Evolutionary conservation across 495 filamentous ascomycete species (phyloP).

Genomic region (Polyplosphaeria fusca): DNA sequence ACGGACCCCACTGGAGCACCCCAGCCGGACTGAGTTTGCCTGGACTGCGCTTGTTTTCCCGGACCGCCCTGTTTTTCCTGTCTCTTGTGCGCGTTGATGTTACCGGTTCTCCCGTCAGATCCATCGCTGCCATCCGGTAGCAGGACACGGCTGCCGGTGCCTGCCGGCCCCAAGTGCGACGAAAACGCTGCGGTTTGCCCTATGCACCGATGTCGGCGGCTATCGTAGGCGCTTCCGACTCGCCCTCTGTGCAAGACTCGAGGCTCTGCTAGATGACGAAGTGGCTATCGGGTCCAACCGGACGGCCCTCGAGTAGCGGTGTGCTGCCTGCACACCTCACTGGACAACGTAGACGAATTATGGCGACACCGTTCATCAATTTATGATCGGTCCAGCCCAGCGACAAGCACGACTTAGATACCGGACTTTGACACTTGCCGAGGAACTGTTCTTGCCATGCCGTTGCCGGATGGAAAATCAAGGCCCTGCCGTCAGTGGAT

Average conservation of each 20-base stretch:
- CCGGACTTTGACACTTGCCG: neutral
- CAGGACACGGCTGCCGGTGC: neutral
- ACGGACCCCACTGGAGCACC: neutral
- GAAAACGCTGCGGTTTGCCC: neutral
- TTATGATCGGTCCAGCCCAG: slow-evolving; percentile 1
- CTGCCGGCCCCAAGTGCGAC: slow-evolving; percentile 15
- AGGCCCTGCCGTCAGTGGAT: no score
- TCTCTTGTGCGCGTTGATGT: slow-evolving; percentile 1
- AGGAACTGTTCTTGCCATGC: neutral
- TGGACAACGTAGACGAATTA: slow-evolving; percentile 2
- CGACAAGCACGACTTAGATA: neutral
- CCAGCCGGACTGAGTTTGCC: neutral
- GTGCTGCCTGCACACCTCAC: slow-evolving; percentile 1
- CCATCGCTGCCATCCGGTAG: neutral
- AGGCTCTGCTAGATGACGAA: neutral
- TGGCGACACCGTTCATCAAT: slow-evolving; percentile 10
- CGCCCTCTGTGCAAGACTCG: slow-evolving; percentile 1
- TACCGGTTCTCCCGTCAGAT: neutral
- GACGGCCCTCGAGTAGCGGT: slow-evolving; percentile 6
- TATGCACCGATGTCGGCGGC: slow-evolving; percentile 1
- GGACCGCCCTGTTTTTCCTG: slow-evolving; percentile 11
- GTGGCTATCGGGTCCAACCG: slow-evolving; percentile 4
- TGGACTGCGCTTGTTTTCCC: neutral
- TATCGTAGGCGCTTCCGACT: neutral
- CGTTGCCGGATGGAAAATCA: no score